Evolutionary conservation across 148 eudicot genomes (phyloP), one percentile per base, ranked within the genome.

Genomic region (Silene uniflora): DNA sequence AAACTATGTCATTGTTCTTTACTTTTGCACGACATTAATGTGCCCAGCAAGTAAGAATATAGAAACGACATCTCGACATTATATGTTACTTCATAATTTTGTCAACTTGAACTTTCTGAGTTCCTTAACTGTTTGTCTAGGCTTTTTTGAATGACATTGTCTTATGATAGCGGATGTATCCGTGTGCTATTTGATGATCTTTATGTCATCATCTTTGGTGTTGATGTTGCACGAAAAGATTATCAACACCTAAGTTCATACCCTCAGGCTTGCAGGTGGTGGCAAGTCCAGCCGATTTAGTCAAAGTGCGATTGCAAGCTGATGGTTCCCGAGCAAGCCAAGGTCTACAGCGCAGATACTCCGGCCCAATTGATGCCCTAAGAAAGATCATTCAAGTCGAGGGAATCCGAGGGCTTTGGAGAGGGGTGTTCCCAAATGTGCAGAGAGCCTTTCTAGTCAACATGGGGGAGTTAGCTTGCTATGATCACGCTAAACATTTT

Each of bases 381-480:
- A 76, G 18, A 79, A 89, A 88, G 83, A 91, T 91, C 73, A 72
- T 89, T 61, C 76, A 47, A 8, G n/a, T 66, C 3, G 98, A 93
- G 74, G 92, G 98, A 23, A 35, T 87, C 55, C 46, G 22, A 24
- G 97, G 97, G 63, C 97, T 93, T 47, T 93, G 91, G 91, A 89
- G 84, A 87, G 98, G 98, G 16, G 91, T 91, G 16, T 52, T 91
- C 18, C 93, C 98, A 52, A 91, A 91, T 67, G 81, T 84, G 73
- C 98, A 93, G 82, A 81, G 98, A 81, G 98, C 98, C 17, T 93
- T 91, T 77, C 69, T 93, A 25, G 97, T 93, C 9, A 93, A 93
- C 83, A 93, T 93, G 98, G 98, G 98, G 54, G 98, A 93, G 79
- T 73, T 93, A 78, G 92, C 97, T 67, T 89, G 97, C 75, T 93